Percentiles rank a stretch among this genome's conserved stretches.
Conservation (phyloP, 2,329 filamentous ascomycete species). For the Fusarium sarcochroum region DNA sequence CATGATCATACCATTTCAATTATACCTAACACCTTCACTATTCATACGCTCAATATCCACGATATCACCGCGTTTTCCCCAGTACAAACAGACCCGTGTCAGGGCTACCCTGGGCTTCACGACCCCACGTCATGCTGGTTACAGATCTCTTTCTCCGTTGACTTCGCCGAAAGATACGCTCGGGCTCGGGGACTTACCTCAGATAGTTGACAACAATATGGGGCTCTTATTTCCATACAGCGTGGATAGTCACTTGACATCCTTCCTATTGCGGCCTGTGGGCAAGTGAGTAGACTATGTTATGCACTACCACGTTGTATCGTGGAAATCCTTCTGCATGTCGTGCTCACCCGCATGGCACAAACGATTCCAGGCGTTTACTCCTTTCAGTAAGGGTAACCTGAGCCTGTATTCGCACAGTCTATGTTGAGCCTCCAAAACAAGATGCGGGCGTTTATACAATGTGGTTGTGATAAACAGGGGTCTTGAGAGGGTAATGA, state of each 20-base stretch:
- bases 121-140: background rate
- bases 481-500: background rate
- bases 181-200: background rate
- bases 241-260: slow-evolving; percentile 20
- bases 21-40: background rate
- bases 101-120: background rate
- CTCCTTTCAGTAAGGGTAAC: background rate
- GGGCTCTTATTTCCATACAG: background rate
- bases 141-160: background rate
- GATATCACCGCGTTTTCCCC: background rate
- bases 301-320: slow-evolving; percentile 17
- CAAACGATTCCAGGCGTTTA: background rate
- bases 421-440: background rate
- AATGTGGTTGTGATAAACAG: background rate
- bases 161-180: slow-evolving; percentile 1
- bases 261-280: background rate
- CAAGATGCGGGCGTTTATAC: background rate
- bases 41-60: background rate
- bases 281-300: background rate
- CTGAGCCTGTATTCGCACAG: background rate
- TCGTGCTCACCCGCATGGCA: background rate
- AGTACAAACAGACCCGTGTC: background rate
- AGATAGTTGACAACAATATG: background rate
- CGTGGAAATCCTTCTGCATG: background rate
- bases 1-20: background rate